Evolutionary conservation across 1,139 yeast species (phyloP).

Genomic region (Geotrichum phurueaensis): DNA sequence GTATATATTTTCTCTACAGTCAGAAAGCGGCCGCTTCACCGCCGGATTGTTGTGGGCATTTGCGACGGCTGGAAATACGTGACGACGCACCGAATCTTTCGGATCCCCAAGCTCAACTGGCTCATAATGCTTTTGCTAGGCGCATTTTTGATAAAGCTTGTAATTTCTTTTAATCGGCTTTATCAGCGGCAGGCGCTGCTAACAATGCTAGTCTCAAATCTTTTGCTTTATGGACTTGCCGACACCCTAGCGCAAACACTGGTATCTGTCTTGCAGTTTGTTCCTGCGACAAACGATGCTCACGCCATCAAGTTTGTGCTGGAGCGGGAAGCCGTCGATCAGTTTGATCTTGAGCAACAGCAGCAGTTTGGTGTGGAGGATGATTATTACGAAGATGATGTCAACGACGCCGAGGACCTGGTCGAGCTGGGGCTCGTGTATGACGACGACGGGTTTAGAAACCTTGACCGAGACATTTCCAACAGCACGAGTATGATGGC

Average conservation of each 20-base stretch:
- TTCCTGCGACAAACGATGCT: slow-evolving; percentile 23
- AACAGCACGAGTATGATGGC: slow-evolving; percentile 21
- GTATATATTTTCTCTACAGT: neutral
- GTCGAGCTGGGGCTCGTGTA: slow-evolving; percentile 33
- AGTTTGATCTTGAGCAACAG: neutral
- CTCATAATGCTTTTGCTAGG: slow-evolving; percentile 31
- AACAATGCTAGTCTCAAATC: slow-evolving; percentile 78
- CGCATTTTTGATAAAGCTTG: slow-evolving; percentile 32
- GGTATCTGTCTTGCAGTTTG: slow-evolving; percentile 31
- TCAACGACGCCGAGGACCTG: slow-evolving; percentile 28
- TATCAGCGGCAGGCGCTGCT: slow-evolving; percentile 62
- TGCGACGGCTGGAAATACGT: neutral
- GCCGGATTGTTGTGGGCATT: neutral
- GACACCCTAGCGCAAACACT: slow-evolving; percentile 84
- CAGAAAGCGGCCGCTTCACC: slow-evolving; percentile 1
- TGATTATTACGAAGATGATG: neutral
- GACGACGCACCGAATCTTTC: slow-evolving; percentile 24
- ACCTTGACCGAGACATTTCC: slow-evolving; percentile 19
- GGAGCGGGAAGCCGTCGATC: slow-evolving; percentile 33
- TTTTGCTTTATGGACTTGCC: slow-evolving; percentile 78
- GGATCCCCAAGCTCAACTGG: slow-evolving; percentile 36
- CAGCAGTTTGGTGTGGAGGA: neutral
- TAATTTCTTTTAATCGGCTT: slow-evolving; percentile 39
- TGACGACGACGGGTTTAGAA: slow-evolving; percentile 15
- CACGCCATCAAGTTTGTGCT: slow-evolving; percentile 27